Evolutionary conservation across 352 stramenopile species (phyloP), one percentile per base, ranked within the genome.

Genomic region (Globisporangium nodosum): DNA sequence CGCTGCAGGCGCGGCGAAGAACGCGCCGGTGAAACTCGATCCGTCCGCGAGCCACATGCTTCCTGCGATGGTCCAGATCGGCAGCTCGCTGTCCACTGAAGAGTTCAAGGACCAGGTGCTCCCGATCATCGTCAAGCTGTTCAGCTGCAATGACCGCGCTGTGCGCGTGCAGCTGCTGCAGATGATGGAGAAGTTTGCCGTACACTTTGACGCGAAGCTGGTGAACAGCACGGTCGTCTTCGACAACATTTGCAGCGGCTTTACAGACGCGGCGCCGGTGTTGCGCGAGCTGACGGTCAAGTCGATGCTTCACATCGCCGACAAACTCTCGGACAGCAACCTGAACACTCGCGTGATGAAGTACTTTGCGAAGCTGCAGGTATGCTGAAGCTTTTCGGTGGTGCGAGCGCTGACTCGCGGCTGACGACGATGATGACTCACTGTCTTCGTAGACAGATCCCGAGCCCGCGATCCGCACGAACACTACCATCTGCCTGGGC

Each of bases 341-440:
- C 63, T 97, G 35, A 97, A 97, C 66, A 93, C 85, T 39, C 89
- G 89, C 18, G 83, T 97, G 48, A 94, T 97, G 76, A 95, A 96
- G 60, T 92, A 96, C 55, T 95, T 97, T 64, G 84, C 90, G 21
- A 96, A 95, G 60, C 69, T 96, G 3, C 87, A 96, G 83, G 83
- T 96, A 39, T 21, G 65, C 60, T 4, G 2, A 43, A 18, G 13
- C 37, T 27, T 39, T 57, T 27, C 24, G 24, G 24, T 27, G 35
- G 15, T 43, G 11, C 20, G 5, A 62, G 24, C 11, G 12, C 2
- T 15, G 53, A 9, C n/a, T 27, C 52, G 45, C 47, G 5, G 7
- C 24, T 56, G 20, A 52, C 21, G 13, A 12, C 48, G 27, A 49
- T 52, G 46, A 47, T 39, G 43, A 7, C 42, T 27, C 13, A 4